Evolutionary conservation across 148 eudicot genomes (phyloP).

Genomic region (Nepenthes gracilis): DNA sequence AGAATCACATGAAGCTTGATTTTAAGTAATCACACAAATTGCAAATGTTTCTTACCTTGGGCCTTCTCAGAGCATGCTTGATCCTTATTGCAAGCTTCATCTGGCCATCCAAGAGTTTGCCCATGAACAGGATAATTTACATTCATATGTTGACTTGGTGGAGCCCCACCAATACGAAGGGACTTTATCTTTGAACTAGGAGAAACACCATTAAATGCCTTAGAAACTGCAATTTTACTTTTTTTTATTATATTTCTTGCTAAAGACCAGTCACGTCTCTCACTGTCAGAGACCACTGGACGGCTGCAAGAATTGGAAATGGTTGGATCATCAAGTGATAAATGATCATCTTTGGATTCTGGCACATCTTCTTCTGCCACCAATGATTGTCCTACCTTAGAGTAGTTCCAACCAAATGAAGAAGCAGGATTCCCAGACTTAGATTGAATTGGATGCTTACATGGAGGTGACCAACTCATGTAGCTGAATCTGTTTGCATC

Average conservation of each 20-base stretch:
- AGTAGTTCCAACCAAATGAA: neutral
- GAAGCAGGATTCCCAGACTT: neutral
- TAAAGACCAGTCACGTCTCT: slow-evolving; percentile 4
- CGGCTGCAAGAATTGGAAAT: neutral
- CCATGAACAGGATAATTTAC: too few relatives aligned
- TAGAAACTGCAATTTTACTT: too few relatives aligned
- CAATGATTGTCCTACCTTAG: neutral
- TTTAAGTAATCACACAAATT: too few relatives aligned
- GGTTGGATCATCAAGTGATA: neutral
- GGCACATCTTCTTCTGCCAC: neutral
- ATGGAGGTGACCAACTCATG: slow-evolving; percentile 8
- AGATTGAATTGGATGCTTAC: slow-evolving; percentile 5
- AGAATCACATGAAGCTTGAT: too few relatives aligned
- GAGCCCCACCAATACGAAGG: too few relatives aligned
- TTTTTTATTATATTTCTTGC: neutral
- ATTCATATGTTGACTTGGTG: too few relatives aligned
- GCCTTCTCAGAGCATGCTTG: too few relatives aligned
- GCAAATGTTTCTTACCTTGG: too few relatives aligned
- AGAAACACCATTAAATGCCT: too few relatives aligned
- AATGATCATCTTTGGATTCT: neutral
- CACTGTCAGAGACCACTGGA: neutral
- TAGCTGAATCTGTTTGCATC: slow-evolving; percentile 2
- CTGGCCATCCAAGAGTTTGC: too few relatives aligned
- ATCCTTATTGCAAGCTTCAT: too few relatives aligned
- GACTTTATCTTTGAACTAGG: too few relatives aligned